Percentiles rank a stretch among this genome's conserved stretches.
phyloP scores from a whole-genome alignment of 2,329 filamentous ascomycete species.

The Apiospora aurea region DNA sequence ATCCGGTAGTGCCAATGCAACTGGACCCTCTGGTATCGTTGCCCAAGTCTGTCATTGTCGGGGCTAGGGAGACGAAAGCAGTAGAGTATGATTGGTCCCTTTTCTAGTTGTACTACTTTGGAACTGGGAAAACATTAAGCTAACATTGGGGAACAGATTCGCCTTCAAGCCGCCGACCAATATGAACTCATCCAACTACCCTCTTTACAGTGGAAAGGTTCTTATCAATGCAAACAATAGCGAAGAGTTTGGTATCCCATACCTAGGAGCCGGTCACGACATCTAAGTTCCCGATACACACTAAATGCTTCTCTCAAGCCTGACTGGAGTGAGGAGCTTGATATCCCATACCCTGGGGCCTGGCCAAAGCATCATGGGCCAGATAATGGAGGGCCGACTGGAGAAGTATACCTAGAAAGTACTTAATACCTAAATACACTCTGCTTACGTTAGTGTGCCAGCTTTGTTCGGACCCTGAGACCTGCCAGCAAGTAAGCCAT shows the following conservation, averaged over 20 bases:
- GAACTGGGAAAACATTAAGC: too few species aligned
- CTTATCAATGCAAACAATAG: constrained; percentile 47
- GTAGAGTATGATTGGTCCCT: neutral
- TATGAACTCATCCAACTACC: constrained; percentile 41
- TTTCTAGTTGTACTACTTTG: too few species aligned
- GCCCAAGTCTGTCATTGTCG: constrained; percentile 5
- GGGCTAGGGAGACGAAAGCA: neutral
- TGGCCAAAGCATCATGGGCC: too few species aligned
- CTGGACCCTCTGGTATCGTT: constrained; percentile 12
- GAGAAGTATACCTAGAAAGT: too few species aligned
- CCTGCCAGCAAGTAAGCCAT: neutral
- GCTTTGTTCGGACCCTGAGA: too few species aligned
- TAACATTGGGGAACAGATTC: neutral
- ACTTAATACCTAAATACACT: too few species aligned
- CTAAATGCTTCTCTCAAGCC: too few species aligned
- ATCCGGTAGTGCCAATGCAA: constrained; percentile 27
- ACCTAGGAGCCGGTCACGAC: constrained; percentile 36
- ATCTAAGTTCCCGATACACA: too few species aligned
- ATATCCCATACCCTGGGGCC: too few species aligned
- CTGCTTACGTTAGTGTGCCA: too few species aligned
- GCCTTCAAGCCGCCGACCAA: neutral
- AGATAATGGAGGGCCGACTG: too few species aligned
- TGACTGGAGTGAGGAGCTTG: too few species aligned
- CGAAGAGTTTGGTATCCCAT: constrained; percentile 51
- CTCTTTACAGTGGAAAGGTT: constrained; percentile 54